Conservation (phyloP, 306 rosid genomes). For the Cucurbita maxima region DNA sequence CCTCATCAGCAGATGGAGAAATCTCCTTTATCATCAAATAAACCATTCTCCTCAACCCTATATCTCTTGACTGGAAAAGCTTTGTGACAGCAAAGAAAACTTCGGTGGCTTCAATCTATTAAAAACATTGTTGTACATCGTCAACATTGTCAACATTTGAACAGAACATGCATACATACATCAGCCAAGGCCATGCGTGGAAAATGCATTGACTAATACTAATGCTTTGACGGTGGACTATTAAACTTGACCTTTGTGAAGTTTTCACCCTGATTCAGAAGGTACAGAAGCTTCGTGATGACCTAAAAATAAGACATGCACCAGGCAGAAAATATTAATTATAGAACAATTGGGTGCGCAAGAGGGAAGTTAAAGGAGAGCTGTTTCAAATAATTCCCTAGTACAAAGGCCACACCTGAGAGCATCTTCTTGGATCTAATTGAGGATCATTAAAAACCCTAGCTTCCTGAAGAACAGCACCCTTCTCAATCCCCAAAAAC, state of each 20-base stretch:
- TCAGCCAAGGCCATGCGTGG: no score
- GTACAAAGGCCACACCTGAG: constrained; percentile 46
- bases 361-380: neutral
- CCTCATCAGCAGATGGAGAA: constrained; percentile 97
- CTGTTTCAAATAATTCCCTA: neutral
- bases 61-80: constrained; percentile 89
- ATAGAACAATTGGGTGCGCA: neutral
- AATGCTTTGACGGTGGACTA: neutral
- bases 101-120: constrained; percentile 91
- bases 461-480: constrained; percentile 96
- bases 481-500: constrained; percentile 89
- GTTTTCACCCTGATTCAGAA: constrained; percentile 83
- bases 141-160: neutral
- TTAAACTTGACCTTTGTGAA: constrained; percentile 65
- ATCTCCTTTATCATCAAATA: constrained; percentile 88
- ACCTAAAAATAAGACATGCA: constrained; percentile 37
- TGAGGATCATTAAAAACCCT: constrained; percentile 97
- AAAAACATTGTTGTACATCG: neutral
- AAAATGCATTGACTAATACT: neutral
- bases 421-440: constrained; percentile 88
- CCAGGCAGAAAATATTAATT: neutral
- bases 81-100: constrained; percentile 95
- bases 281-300: constrained; percentile 84
- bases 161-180: neutral
- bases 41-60: constrained; percentile 97